These are phyloP conservation scores for Colletotrichum tropicale DNA, from an alignment of 2,329 filamentous ascomycete species.

Conservation along the genomic window DNA sequence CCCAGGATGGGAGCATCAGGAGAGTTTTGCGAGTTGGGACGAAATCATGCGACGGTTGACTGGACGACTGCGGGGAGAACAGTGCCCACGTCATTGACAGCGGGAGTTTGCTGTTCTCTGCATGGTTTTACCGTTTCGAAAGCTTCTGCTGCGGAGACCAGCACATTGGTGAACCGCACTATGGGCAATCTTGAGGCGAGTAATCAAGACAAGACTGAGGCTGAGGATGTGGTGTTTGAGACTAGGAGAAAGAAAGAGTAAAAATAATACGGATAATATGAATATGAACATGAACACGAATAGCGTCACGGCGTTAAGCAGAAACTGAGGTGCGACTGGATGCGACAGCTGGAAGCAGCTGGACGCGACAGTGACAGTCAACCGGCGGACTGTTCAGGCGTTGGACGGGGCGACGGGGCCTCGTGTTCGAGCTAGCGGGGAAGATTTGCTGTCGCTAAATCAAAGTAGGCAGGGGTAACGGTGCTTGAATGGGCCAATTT, in stretches of 20 bases:
- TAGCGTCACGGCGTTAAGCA: background rate
- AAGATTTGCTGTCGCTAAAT: slow-evolving; percentile 1
- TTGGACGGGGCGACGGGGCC: slow-evolving; percentile 1
- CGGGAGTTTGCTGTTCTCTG: slow-evolving; percentile 16
- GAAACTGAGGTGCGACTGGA: background rate
- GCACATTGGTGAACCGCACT: background rate
- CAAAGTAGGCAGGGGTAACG: background rate
- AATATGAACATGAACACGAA: background rate
- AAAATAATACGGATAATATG: background rate
- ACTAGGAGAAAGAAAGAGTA: background rate
- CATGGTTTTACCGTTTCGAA: background rate
- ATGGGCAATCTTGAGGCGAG: background rate
- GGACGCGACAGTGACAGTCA: background rate
- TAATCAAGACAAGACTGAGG: background rate
- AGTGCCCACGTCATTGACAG: slow-evolving; percentile 6
- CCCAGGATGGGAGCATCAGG: background rate
- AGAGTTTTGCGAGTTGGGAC: slow-evolving; percentile 14
- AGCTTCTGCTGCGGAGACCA: background rate
- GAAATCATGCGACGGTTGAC: slow-evolving; percentile 14
- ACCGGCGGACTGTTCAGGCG: background rate
- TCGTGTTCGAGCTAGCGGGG: slow-evolving; percentile 11
- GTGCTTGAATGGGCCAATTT: slow-evolving; percentile 25
- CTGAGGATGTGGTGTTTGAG: background rate
- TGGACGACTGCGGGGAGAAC: background rate
- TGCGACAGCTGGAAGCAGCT: background rate